Percentiles rank a stretch among this genome's conserved stretches.
Conservation (phyloP, 768 basidiomycete genomes). For the Auriscalpium orientale region DNA sequence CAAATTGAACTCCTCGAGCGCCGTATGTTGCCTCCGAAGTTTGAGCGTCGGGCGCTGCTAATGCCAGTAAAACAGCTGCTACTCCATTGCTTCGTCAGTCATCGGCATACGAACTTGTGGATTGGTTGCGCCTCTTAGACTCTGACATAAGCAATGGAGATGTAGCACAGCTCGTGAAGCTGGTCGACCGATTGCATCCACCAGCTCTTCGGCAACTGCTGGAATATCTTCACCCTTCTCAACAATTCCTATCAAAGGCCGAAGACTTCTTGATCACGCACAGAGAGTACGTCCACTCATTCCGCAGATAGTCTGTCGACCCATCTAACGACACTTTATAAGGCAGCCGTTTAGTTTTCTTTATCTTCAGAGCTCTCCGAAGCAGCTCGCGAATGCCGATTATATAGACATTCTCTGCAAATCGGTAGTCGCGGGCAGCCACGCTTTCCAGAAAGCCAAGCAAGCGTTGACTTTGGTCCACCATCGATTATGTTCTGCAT, state of each 20-base stretch:
- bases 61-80: conserved; percentile 26
- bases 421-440: no score
- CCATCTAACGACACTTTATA: no score
- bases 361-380: background rate
- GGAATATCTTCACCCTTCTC: conserved; percentile 35
- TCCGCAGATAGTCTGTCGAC: background rate
- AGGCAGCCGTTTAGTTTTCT: background rate
- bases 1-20: conserved; percentile 34
- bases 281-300: background rate
- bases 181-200: conserved; percentile 34
- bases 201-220: conserved; percentile 36
- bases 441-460: no score
- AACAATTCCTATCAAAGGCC: conserved; percentile 30
- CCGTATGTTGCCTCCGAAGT: conserved; percentile 32
- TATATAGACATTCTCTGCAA: no score
- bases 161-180: conserved; percentile 31
- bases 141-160: conserved; percentile 28
- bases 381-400: background rate
- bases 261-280: no score
- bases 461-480: no score
- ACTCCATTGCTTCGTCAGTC: conserved; percentile 26
- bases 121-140: conserved; percentile 49
- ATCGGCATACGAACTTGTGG: conserved; percentile 51
- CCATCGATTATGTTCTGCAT: no score
- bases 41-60: background rate